Evolutionary conservation across 306 rosid genomes (phyloP).

Genomic region (Hylodesmum podocarpum): DNA sequence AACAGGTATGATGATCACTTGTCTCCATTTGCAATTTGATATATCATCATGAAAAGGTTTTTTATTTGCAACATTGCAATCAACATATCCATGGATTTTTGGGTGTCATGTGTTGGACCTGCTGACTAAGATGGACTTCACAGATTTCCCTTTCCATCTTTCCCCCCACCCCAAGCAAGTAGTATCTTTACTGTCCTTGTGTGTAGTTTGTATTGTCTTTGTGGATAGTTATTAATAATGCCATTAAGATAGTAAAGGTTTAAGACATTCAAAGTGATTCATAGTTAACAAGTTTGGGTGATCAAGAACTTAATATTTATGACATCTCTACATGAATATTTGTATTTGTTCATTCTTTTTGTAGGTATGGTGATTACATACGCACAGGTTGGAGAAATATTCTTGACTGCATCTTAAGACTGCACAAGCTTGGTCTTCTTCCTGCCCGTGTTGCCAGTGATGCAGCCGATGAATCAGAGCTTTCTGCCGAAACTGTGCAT

Average conservation of each 20-base stretch:
- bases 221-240: conserved; percentile 9
- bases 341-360: conserved; percentile 29
- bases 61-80: too few species aligned
- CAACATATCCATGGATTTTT: too few species aligned
- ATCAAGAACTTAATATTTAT: conserved; percentile 20
- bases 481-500: conserved; percentile 70
- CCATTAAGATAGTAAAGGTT: background rate
- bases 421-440: conserved; percentile 97
- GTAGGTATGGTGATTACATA: conserved; percentile 93
- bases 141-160: conserved; percentile 3
- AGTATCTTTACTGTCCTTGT: background rate
- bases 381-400: conserved; percentile 99
- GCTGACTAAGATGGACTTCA: conserved; percentile 17
- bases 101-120: conserved; percentile 2
- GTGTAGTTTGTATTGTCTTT: background rate
- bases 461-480: conserved; percentile 89
- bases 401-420: conserved; percentile 87
- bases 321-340: conserved; percentile 12
- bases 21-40: too few species aligned
- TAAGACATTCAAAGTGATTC: background rate
- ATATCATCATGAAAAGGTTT: too few species aligned
- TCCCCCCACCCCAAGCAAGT: background rate
- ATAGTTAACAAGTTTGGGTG: conserved; percentile 29
- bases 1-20: too few species aligned
- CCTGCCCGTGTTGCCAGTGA: conserved; percentile 99